Evolutionary conservation across 2,329 filamentous ascomycete genomes (phyloP).

Genomic region (Nannizziopsis barbatae): DNA sequence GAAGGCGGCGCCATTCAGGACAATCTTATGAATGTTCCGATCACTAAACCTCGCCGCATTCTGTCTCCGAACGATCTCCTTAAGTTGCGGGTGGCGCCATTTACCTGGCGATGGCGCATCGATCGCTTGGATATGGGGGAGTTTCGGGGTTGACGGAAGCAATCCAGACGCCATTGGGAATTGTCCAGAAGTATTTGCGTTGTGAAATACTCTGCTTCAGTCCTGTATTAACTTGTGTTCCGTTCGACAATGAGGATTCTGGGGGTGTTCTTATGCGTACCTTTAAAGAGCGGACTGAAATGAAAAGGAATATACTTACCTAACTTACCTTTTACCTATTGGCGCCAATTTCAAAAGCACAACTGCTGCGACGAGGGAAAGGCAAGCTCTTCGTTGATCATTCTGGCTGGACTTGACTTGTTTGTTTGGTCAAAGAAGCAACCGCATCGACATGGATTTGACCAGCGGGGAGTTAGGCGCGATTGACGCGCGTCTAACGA

Average conservation of each 20-base stretch:
- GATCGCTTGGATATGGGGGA: constrained; percentile 19
- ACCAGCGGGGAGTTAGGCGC: background rate
- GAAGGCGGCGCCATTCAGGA: constrained; percentile 54
- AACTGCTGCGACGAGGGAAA: background rate
- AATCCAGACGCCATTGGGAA: constrained; percentile 27
- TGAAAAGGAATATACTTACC: constrained; percentile 14
- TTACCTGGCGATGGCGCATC: constrained; percentile 50
- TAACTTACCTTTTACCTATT: constrained; percentile 15
- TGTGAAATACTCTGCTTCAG: constrained; percentile 5
- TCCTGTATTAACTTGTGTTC: background rate
- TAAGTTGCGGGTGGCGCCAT: constrained; percentile 81
- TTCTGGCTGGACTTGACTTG: background rate
- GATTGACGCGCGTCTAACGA: constrained; percentile 4
- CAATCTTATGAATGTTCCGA: constrained; percentile 58
- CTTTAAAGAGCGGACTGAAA: constrained; percentile 1
- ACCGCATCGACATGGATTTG: background rate
- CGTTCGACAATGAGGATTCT: background rate
- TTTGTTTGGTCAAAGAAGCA: constrained; percentile 5
- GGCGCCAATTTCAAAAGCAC: background rate
- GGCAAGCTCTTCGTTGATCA: background rate
- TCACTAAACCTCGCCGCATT: constrained; percentile 68
- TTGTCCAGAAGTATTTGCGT: background rate
- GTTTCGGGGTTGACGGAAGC: constrained; percentile 35
- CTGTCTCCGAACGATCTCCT: constrained; percentile 75
- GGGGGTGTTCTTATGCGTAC: constrained; percentile 13